phyloP scores from a whole-genome alignment of 164 flowering plant genomes.

The Euptelea pleiosperma region DNA sequence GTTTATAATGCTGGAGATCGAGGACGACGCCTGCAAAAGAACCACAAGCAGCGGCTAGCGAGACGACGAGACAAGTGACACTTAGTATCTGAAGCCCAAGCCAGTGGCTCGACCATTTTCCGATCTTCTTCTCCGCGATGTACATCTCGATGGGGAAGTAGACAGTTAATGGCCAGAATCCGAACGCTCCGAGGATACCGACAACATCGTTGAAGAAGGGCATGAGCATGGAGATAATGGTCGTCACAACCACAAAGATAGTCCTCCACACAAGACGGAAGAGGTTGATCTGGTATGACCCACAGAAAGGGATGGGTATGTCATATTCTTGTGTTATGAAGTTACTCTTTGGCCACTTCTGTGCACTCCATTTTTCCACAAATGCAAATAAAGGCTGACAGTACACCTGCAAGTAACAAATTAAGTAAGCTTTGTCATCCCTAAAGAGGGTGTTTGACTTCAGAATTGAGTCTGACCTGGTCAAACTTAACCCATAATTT shows the following conservation, averaged over 20 bases:
- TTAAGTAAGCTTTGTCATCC: not conserved
- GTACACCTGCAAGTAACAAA: slow-evolving; percentile 35
- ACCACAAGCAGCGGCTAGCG: slow-evolving; percentile 52
- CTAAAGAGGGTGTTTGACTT: not conserved
- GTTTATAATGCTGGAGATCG: slow-evolving; percentile 57
- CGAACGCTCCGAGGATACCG: slow-evolving; percentile 66
- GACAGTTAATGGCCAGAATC: slow-evolving; percentile 63
- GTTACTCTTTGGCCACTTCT: slow-evolving; percentile 40
- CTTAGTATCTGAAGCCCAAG: slow-evolving; percentile 48
- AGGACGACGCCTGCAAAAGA: slow-evolving; percentile 54
- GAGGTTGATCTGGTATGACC: slow-evolving; percentile 43
- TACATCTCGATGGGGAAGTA: slow-evolving; percentile 62
- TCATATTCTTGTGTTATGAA: slow-evolving; percentile 43
- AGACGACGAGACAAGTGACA: slow-evolving; percentile 39
- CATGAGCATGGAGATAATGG: slow-evolving; percentile 60
- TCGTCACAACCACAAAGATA: slow-evolving; percentile 40
- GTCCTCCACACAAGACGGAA: slow-evolving; percentile 62
- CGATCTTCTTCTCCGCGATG: slow-evolving; percentile 42
- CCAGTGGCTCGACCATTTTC: slow-evolving; percentile 38
- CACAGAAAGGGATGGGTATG: slow-evolving; percentile 34
- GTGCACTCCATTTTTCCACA: slow-evolving; percentile 50
- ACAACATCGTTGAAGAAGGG: slow-evolving; percentile 75
- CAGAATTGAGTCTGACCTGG: too few relatives aligned
- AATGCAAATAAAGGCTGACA: slow-evolving; percentile 64
- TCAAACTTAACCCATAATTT: too few relatives aligned